A percentile compares a stretch with the other conserved stretches of the same genome.
Conservation (phyloP, 2,329 filamentous ascomycete genomes). For the Ceratocystis alfenasii region DNA sequence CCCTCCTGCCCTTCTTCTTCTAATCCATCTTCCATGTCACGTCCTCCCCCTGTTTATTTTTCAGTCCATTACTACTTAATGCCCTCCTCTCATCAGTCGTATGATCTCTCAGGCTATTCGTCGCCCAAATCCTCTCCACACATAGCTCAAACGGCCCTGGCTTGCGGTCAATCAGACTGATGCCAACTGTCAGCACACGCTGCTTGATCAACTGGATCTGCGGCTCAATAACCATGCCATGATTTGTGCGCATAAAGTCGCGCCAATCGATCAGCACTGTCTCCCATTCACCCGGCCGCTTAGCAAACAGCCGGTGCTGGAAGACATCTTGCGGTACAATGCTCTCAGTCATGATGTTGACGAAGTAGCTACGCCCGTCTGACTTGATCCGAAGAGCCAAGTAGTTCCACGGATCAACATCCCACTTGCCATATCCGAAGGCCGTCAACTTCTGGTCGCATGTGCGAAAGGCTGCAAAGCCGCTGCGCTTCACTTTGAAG, state of each 20-base stretch:
- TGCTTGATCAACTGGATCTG: slow-evolving; percentile 81
- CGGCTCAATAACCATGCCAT: slow-evolving; percentile 83
- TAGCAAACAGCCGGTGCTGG: slow-evolving; percentile 77
- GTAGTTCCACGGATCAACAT: slow-evolving; percentile 80
- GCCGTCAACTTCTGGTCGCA: slow-evolving; percentile 61
- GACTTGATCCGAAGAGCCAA: slow-evolving; percentile 81
- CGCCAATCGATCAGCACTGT: slow-evolving; percentile 83
- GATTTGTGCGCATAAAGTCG: slow-evolving; percentile 90
- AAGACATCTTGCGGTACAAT: slow-evolving; percentile 92
- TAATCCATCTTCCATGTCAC: slow-evolving; percentile 22
- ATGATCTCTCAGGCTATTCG: slow-evolving; percentile 41
- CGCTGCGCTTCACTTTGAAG: slow-evolving; percentile 63
- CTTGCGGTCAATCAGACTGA: slow-evolving; percentile 79
- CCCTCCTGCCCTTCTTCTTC: neutral
- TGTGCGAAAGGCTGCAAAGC: slow-evolving; percentile 86
- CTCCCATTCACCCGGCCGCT: slow-evolving; percentile 78
- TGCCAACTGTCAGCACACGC: slow-evolving; percentile 72
- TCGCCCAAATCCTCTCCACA: slow-evolving; percentile 82
- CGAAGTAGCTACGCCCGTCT: slow-evolving; percentile 81
- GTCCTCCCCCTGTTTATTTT: slow-evolving; percentile 21
- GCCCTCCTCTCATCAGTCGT: slow-evolving; percentile 16
- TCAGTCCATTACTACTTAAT: slow-evolving; percentile 18
- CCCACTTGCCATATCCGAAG: slow-evolving; percentile 79
- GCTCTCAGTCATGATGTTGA: slow-evolving; percentile 91
- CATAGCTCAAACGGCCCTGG: slow-evolving; percentile 80